These are phyloP conservation scores for Ambispora gerdemannii DNA, from an alignment of 192 early-diverging fungal species.

Conservation along the genomic window DNA sequence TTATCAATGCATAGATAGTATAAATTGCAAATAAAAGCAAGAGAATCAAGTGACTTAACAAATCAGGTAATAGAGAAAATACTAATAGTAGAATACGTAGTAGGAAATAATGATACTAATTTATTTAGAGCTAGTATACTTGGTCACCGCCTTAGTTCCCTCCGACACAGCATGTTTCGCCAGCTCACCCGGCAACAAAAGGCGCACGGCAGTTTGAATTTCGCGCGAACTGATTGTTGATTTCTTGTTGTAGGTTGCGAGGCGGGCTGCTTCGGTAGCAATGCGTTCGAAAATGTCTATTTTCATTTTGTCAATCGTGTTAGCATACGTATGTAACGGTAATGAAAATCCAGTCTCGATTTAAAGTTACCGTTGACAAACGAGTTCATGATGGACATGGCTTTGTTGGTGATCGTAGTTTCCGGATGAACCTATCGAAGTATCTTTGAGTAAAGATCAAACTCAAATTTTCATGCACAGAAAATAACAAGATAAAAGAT, in stretches of 20 bases:
- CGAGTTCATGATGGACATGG: slow-evolving; percentile 94
- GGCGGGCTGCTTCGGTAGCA: slow-evolving; percentile 77
- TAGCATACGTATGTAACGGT: too few relatives aligned
- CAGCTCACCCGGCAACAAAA: slow-evolving; percentile 78
- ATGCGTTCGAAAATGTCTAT: slow-evolving; percentile 97
- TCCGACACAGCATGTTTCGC: slow-evolving; percentile 97
- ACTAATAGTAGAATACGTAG: too few relatives aligned
- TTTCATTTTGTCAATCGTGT: too few relatives aligned
- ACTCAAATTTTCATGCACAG: background rate
- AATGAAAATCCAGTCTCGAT: too few relatives aligned
- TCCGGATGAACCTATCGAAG: slow-evolving; percentile 70
- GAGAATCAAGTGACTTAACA: too few relatives aligned
- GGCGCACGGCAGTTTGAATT: slow-evolving; percentile 78
- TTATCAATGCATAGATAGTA: too few relatives aligned
- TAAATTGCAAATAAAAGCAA: too few relatives aligned
- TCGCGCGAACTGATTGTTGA: slow-evolving; percentile 95
- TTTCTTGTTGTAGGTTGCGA: slow-evolving; percentile 92
- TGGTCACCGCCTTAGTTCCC: slow-evolving; percentile 97
- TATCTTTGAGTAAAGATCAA: background rate
- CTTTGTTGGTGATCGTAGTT: slow-evolving; percentile 95
- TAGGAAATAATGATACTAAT: too few relatives aligned
- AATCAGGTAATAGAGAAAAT: too few relatives aligned
- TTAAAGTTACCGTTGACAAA: slow-evolving; percentile 98
- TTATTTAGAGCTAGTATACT: slow-evolving; percentile 85
- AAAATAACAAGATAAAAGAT: background rate